Evolutionary conservation across 208 protist genomes (phyloP), one percentile per base, ranked within the genome.

Genomic region (Polymyxa betae): DNA sequence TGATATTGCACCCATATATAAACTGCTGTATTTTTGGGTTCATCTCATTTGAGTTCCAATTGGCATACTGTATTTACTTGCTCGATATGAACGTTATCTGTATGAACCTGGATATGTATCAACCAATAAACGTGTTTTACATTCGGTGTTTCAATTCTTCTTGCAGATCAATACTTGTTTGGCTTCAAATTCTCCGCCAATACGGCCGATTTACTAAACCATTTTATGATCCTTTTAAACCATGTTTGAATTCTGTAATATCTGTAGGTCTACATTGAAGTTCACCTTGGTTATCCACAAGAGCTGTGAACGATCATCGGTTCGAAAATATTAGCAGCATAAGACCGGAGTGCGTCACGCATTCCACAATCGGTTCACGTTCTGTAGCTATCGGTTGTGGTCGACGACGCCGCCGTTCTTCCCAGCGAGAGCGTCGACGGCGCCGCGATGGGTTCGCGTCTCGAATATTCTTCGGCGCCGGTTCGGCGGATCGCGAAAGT

Each of bases 401-500:
- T 29, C 5, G 12, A 24, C 49, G 12, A 60, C 12, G 49, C 24
- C 49, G 24, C 5, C 12, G 5, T 29, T 5, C 5, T 5, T 5
- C 12, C 24, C 24, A 82, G 5, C 72, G 72, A 82, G 35, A n/a
- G 16, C 72, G n/a, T 82, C 5, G 72, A 5, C 12, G 16, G 16
- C 72, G 16, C 12, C 72, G 72, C 40, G 16, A 82, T 82, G 72
- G 72, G 16, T 12, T 82, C 72, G 5, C 72, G 72, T 20, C 16
- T 91, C 5, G 60, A 54, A 40, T 91, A 49, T 12, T 90, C 60
- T 5, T 40, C 68, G 24, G 94, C 92, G 1, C 94, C 93, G 1
- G 40, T 96, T 0, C 87, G 93, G 54, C 93, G 93, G 41, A 92
- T 97, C 24, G 44, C 94, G 38, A 46, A 64, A 0, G 93, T 97